Conservation (phyloP, 495 filamentous ascomycete species). For the Parathielavia hyrcaniae region DNA sequence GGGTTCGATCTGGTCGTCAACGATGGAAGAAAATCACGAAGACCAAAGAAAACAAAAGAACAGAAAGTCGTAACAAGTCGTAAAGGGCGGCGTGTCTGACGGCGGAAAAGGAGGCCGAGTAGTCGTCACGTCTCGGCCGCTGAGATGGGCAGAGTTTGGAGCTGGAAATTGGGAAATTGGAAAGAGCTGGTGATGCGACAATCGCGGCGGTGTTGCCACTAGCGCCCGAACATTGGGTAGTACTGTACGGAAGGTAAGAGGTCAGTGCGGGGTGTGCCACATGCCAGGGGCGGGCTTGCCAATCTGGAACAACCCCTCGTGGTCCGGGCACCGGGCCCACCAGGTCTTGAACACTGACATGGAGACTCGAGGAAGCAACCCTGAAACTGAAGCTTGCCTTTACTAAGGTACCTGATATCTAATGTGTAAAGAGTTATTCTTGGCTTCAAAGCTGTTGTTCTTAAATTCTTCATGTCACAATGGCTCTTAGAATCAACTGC, state of each 20-base stretch:
- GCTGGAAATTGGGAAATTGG: not conserved
- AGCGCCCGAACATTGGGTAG: too few species aligned
- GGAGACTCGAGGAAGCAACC: too few species aligned
- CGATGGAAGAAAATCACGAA: not conserved
- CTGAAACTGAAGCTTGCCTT: too few species aligned
- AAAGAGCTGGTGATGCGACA: constrained; percentile 5
- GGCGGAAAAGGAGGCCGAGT: not conserved
- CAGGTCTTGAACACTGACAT: too few species aligned
- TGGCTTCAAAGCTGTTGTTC: too few species aligned
- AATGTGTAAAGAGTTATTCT: too few species aligned
- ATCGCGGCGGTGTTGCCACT: not conserved
- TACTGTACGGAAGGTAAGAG: too few species aligned
- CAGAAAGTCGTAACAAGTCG: constrained; percentile 8
- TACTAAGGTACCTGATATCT: too few species aligned
- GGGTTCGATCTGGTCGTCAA: not conserved
- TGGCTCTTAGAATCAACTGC: too few species aligned
- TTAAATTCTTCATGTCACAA: too few species aligned
- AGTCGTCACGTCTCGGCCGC: constrained; percentile 9
- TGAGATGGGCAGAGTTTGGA: constrained; percentile 10
- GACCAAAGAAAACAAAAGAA: constrained; percentile 6
- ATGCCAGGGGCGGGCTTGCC: constrained; percentile 7
- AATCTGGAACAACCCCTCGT: not conserved
- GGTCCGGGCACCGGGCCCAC: not conserved
- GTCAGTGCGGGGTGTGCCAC: constrained; percentile 9
- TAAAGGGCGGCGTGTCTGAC: not conserved